Conservation (phyloP, 2,329 filamentous ascomycete genomes). For the Cladobotryum mycophilum region DNA sequence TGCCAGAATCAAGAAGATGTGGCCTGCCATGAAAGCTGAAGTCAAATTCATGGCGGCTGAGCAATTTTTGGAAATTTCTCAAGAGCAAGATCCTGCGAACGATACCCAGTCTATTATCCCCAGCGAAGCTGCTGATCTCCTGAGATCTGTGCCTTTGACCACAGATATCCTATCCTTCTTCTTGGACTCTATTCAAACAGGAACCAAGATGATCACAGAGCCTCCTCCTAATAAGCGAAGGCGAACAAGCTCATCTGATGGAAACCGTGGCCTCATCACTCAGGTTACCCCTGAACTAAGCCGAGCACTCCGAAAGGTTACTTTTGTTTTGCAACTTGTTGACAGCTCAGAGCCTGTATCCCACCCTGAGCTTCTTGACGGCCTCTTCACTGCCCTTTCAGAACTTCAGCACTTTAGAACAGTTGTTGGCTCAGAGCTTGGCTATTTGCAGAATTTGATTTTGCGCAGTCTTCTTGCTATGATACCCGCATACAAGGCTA, state of each 20-base stretch:
- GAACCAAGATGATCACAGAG: constrained; percentile 65
- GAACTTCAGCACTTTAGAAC: constrained; percentile 81
- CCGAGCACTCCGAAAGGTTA: constrained; percentile 66
- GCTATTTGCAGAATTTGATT: constrained; percentile 82
- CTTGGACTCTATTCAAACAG: constrained; percentile 65
- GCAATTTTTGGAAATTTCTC: constrained; percentile 56
- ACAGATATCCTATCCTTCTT: constrained; percentile 67
- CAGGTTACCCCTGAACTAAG: constrained; percentile 61
- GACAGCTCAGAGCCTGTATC: constrained; percentile 71
- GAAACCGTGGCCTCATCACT: constrained; percentile 51
- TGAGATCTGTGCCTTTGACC: constrained; percentile 67
- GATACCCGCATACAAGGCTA: constrained; percentile 65
- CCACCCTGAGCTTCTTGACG: constrained; percentile 69
- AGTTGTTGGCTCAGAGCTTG: constrained; percentile 76
- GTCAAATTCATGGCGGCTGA: constrained; percentile 54
- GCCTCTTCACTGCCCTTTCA: constrained; percentile 76
- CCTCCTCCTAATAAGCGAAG: constrained; percentile 72
- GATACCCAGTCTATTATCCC: constrained; percentile 35
- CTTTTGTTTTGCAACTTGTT: constrained; percentile 81
- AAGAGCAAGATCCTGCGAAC: constrained; percentile 32
- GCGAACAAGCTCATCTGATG: constrained; percentile 68
- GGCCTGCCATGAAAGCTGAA: constrained; percentile 63
- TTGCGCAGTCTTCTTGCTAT: constrained; percentile 78
- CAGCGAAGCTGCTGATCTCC: constrained; percentile 62
- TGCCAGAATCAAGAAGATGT: constrained; percentile 62